Conservation (phyloP, 1,139 yeast species). For the Yamadazyma dushanensis region DNA sequence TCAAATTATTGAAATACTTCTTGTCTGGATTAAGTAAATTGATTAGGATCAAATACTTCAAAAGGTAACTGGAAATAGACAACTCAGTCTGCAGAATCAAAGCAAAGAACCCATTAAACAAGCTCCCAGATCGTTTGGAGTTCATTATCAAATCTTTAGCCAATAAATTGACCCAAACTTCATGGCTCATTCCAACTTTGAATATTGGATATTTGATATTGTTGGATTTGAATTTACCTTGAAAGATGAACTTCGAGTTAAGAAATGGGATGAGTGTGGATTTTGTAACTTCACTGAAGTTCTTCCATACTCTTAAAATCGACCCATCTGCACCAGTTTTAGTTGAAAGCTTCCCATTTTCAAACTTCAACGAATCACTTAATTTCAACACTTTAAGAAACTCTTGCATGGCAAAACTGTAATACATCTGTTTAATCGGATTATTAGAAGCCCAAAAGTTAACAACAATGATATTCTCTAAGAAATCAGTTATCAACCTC, state of each 20-base stretch:
- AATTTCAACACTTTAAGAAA: constrained; percentile 67
- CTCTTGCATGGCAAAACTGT: constrained; percentile 91
- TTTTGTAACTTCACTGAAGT: constrained; percentile 65
- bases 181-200: constrained; percentile 35
- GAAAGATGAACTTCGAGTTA: constrained; percentile 66
- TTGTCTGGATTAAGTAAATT: constrained; percentile 57
- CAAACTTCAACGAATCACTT: constrained; percentile 14
- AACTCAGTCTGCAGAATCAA: constrained; percentile 73
- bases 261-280: constrained; percentile 77
- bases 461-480: constrained; percentile 70
- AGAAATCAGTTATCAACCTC: constrained; percentile 62
- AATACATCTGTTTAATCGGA: constrained; percentile 78
- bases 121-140: constrained; percentile 21
- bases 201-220: constrained; percentile 36
- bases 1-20: constrained; percentile 45
- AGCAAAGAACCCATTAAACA: constrained; percentile 62
- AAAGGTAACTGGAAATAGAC: constrained; percentile 64
- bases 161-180: constrained; percentile 69
- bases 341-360: constrained; percentile 30
- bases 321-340: constrained; percentile 16
- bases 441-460: constrained; percentile 89
- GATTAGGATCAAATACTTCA: constrained; percentile 77
- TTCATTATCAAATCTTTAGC: constrained; percentile 62
- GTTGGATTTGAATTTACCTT: constrained; percentile 36
- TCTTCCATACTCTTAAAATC: constrained; percentile 53